Evolutionary conservation across 129 eudicot species (phyloP).

Genomic region (Artemisia argyi): DNA sequence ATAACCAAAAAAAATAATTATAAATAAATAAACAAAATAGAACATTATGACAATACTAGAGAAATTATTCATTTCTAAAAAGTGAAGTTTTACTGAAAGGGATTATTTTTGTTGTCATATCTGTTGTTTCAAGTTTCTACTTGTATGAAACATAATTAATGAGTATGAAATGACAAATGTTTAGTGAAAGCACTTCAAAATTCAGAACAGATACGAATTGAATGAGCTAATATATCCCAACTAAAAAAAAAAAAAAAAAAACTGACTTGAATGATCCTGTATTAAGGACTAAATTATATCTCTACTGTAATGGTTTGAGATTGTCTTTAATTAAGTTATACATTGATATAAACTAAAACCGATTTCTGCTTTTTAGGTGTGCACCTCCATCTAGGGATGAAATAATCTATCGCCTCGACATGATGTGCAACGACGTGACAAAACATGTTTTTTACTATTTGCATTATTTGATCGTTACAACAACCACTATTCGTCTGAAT

Average conservation of each 20-base stretch:
- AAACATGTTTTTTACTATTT: background rate
- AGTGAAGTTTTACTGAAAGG: background rate
- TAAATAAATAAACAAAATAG: no score
- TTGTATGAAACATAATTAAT: slow-evolving; percentile 17
- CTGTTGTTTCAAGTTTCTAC: background rate
- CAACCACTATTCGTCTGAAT: background rate
- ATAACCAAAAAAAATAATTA: no score
- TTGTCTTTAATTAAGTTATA: no score
- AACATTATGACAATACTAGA: no score
- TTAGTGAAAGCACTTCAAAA: slow-evolving; percentile 13
- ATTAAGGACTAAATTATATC: no score
- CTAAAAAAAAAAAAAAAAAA: no score
- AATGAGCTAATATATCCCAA: no score
- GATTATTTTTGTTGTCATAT: background rate
- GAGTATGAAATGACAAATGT: slow-evolving; percentile 18
- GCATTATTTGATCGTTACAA: slow-evolving; percentile 5
- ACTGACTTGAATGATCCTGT: no score
- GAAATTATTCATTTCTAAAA: background rate
- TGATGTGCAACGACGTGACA: background rate
- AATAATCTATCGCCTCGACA: slow-evolving; percentile 10
- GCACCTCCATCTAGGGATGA: background rate
- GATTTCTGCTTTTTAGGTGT: background rate
- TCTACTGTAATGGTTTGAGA: no score
- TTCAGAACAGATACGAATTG: background rate
- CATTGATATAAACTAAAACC: no score